phyloP scores from a whole-genome alignment of 1,139 yeast species.

The Debaryomycetaceae sp. region DNA sequence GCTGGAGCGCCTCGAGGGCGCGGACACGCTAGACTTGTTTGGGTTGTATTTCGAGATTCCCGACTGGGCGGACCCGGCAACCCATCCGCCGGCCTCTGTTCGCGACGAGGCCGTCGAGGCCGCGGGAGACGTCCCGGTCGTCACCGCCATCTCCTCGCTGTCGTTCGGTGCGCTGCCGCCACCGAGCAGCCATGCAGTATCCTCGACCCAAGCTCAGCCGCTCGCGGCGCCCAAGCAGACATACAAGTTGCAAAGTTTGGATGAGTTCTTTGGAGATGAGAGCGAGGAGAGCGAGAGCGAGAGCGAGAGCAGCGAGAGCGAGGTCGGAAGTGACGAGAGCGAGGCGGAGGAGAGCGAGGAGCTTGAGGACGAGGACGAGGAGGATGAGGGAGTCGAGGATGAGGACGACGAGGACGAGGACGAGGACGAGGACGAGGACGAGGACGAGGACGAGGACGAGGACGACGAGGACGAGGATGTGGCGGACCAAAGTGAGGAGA shows the following conservation, averaged over 20 bases:
- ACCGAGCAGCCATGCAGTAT: slow-evolving; percentile 19
- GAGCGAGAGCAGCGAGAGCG: slow-evolving; percentile 13
- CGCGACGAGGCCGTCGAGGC: slow-evolving; percentile 28
- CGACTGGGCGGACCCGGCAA: slow-evolving; percentile 33
- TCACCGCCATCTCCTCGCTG: slow-evolving; percentile 15
- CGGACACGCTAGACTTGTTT: slow-evolving; percentile 9
- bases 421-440: slow-evolving; percentile 17
- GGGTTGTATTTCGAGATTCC: slow-evolving; percentile 22
- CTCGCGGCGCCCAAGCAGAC: slow-evolving; percentile 23
- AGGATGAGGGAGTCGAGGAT: slow-evolving; percentile 23
- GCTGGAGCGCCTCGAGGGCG: slow-evolving; percentile 10
- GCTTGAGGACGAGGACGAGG: slow-evolving; percentile 20
- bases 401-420: slow-evolving; percentile 24
- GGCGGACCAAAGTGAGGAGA: too few species aligned
- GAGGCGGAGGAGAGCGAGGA: slow-evolving; percentile 21
- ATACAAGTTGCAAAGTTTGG: slow-evolving; percentile 68
- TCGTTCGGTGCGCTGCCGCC: slow-evolving; percentile 15
- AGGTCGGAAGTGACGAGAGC: slow-evolving; percentile 8
- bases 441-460: slow-evolving; percentile 15
- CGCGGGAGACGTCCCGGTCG: slow-evolving; percentile 11
- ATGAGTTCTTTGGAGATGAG: slow-evolving; percentile 72
- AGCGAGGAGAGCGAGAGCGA: slow-evolving; percentile 21
- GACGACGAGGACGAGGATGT: slow-evolving; percentile 23
- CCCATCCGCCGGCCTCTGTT: slow-evolving; percentile 32
- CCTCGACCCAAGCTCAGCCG: slow-evolving; percentile 19